Percentiles rank a stretch among this genome's conserved stretches.
These are phyloP conservation scores for Penicillium sp. DNA, from an alignment of 2,329 filamentous ascomycete genomes.

Conservation along the genomic window DNA sequence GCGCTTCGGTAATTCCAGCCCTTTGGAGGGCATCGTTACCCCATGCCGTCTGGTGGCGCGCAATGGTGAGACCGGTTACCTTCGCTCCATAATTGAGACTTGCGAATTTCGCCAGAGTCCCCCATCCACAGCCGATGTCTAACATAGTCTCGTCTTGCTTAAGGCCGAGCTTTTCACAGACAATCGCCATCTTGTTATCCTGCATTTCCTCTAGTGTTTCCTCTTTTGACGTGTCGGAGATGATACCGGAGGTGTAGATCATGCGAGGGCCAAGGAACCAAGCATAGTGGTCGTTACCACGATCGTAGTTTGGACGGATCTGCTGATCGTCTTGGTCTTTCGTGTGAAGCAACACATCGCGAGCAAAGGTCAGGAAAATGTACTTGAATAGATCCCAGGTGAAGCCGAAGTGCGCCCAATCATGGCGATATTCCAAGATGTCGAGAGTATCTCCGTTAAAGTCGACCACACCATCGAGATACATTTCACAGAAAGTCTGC, in stretches of 20 bases:
- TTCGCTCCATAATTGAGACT: slow-evolving; percentile 70
- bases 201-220: slow-evolving; percentile 39
- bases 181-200: slow-evolving; percentile 82
- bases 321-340: slow-evolving; percentile 28
- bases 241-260: slow-evolving; percentile 30
- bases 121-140: slow-evolving; percentile 88
- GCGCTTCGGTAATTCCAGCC: slow-evolving; percentile 65
- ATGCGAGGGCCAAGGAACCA: slow-evolving; percentile 32
- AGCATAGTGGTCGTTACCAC: slow-evolving; percentile 28
- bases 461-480: slow-evolving; percentile 26
- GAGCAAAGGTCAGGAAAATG: slow-evolving; percentile 24
- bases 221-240: slow-evolving; percentile 23
- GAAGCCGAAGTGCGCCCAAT: slow-evolving; percentile 29
- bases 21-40: slow-evolving; percentile 73
- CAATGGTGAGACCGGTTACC: slow-evolving; percentile 67
- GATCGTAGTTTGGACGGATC: slow-evolving; percentile 27
- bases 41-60: slow-evolving; percentile 82
- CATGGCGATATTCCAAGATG: slow-evolving; percentile 28
- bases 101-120: slow-evolving; percentile 76
- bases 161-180: slow-evolving; percentile 80
- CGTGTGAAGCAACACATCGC: slow-evolving; percentile 25
- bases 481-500: slow-evolving; percentile 25
- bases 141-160: slow-evolving; percentile 67
- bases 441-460: slow-evolving; percentile 31
- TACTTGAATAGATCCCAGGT: slow-evolving; percentile 26